Evolutionary conservation across 805 yeast genomes (phyloP), one percentile per base, ranked within the genome.

Genomic region (Ogataea polymorpha): DNA sequence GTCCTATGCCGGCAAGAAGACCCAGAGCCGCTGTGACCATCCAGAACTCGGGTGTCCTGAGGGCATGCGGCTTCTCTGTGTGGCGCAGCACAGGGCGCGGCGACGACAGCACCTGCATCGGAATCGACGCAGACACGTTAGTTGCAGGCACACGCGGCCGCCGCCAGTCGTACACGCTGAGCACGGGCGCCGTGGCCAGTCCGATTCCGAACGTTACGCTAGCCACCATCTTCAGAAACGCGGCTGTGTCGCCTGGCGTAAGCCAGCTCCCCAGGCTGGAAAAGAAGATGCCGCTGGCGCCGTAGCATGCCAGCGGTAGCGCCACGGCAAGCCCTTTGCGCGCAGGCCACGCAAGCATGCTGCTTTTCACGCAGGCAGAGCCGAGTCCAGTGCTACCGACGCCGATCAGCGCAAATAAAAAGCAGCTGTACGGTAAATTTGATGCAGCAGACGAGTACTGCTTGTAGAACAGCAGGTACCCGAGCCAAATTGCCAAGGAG

Each of bases 281-380:
- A 55, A 75, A 81, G 37, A 80, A 70, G 52, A 82, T 71, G 4
- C 93, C 93, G 56, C 85, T 77, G 12, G 82, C 69, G 0, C 95
- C 95, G 58, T 80, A 83, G 32, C 83, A 73, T 1, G 90, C 80
- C 58, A 84, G 70, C 2, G 91, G 89, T 32, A 84, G 67, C 0
- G 88, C 77, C 0, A 93, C 81, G 4, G 93, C 90, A 8, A 83
- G 68, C 2, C 93, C 95, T 40, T 86, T 62, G 27, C 74, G 66
- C 31, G 74, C 68, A 0, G 95, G 91, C 54, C 79, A 82, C 33
- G 74, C 70, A 29, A 82, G 66, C 17, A 89, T 87, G 43, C 88
- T 80, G 55, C 89, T 83, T 55, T 85, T 85, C 54, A 85, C 74
- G 44, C 81, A 70, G 8, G 84, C 79, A 13, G 79, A 70, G 55